Base-by-base conservation (phyloP, 139 green algal genomes). In the Chlamydomonas sphaeroides region DNA sequence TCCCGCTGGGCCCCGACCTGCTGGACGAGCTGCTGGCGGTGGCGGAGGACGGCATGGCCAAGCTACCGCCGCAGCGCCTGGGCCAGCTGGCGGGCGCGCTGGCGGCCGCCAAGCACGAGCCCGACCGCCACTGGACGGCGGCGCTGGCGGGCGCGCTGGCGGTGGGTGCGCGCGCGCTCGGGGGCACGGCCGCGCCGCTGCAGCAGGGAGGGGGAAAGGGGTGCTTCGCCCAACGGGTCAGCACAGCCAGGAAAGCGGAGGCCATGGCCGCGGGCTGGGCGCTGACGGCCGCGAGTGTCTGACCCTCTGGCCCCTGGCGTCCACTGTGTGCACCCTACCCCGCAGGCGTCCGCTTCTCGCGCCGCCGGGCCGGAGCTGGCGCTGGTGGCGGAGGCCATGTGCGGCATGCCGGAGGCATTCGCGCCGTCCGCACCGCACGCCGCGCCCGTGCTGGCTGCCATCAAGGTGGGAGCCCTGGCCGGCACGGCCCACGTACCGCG, bases 11-110 rank as follows among this genome's bases (percentile, higher is more conserved):
- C 23, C n/a, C 25, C 15, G 72, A 80, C 38, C 39, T 68, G 26
- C 14, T 57, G 72, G 72, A 80, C 39, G 72, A 80, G 57, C 38
- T 80, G 72, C 57, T 80, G 72, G 72, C 72, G 57, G 72, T 68
- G 41, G 35, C 72, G 57, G 72, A 80, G 57, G 53, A 11, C 20
- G 72, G 56, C 25, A 56, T 80, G 72, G 72, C 14, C 17, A 28
- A 6, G 38, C 56, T 68, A 56, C 23, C 72, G 57, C 6, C 72
- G 72, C 36, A 8, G 53, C 56, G 56, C 26, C 56, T 80, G 51
- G 36, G 11, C 39, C 38, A 57, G 72, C 72, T 80, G 72, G 72
- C 57, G 63, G 59, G 38, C 28, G 56, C 72, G 72, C 72, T 80
- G 57, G 56, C 10, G 72, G 38, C 56, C 28, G 72, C 39, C 38